Evolutionary conservation across 371 early-diverging fungal species (phyloP), one percentile per base, ranked within the genome.

Genomic region (Mortierella sp.): DNA sequence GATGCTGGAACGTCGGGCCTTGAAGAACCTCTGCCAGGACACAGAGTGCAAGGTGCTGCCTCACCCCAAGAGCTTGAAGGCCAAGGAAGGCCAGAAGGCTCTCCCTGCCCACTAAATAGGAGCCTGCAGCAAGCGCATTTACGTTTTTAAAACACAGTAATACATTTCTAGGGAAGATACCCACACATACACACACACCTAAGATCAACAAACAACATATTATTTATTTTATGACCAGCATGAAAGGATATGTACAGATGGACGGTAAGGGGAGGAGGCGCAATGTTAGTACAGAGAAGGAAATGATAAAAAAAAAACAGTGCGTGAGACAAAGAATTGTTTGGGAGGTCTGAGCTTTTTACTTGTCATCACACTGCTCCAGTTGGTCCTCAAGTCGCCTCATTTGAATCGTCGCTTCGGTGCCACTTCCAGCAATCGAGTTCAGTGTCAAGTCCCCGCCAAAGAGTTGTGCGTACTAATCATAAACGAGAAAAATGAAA

Each of bases 1-100:
- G 65, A 85, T 85, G 66, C 71, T 93, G 70, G 90, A 90, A 47
- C 74, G 83, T 10, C 68, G 53, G 53, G 75, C 75, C 1, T 44
- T 82, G 48, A 82, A 82, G 78, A 78, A 82, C 72, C 29, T 82
- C 63, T 82, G 83, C 55, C 34, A 68, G 50, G 83, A 78, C 22
- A 82, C 78, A 2, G 78, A 77, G 6, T 82, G 83, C 70, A 63
- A 44, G 53, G 45, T 71, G 47, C 31, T 82, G 65, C 68, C 69
- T 9, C 71, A 82, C 39, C 83, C 83, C 40, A 82, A 82, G 78
- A 77, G 78, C 45, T 45, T 77, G 48, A 77, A 78, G 55, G 71
- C 29, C 19, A 65, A 68, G 41, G 65, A 37, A 26, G 61, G 72
- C n/a, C 68, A 73, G 55, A 76, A 77, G 70, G 77, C 77, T 29